Evolutionary conservation across 1,284 basidiomycete genomes (phyloP), one percentile per base, ranked within the genome.

Genomic region (Violaceomyces palustris): DNA sequence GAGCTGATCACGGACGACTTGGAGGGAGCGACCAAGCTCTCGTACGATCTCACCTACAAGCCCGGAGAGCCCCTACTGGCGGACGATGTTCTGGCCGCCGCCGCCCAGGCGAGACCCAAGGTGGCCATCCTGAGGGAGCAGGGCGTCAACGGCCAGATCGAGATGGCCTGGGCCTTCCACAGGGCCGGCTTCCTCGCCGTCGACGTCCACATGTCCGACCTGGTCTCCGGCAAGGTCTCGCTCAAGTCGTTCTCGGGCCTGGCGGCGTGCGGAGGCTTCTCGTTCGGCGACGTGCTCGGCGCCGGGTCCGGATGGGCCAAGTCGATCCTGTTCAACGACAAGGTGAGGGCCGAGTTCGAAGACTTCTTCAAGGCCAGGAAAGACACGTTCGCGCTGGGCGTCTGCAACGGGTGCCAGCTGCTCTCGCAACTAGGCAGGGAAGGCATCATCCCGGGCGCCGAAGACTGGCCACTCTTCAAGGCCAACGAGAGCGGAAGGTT

Each of bases 361-460:
- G 75, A 74, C 11, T 98, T 97, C 80, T 94, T 97, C 78, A 73
- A 78, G 34, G 79, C 51, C 21, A 61, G 88, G 32, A 74, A 81
- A 14, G 79, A 86, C 67, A 89, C 88, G 0, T 98, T 97, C 73
- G 82, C 88, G 0, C 79, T 99, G 18, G 94, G 86, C 18, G 90
- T 99, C 22, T 99, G 94, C 78, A 99, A 99, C 72, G 93, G 93
- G 6, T 98, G 93, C 75, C 93, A 99, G 76, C 89, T 97, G 80
- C 82, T 98, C 67, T 85, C 85, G 63, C 85, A 89, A 64, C 80
- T 99, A 42, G 83, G 85, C 31, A 47, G 47, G 1, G 62, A 52
- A 0, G 69, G 69, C 43, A 83, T 97, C 55, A 85, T 97, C 52
- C 89, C 90, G 2, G 92, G 91, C 23, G 84, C 88, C 25, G 77